Evolutionary conservation across 2,329 filamentous ascomycete genomes (phyloP).

Genomic region (Fusarium sulawesiense): DNA sequence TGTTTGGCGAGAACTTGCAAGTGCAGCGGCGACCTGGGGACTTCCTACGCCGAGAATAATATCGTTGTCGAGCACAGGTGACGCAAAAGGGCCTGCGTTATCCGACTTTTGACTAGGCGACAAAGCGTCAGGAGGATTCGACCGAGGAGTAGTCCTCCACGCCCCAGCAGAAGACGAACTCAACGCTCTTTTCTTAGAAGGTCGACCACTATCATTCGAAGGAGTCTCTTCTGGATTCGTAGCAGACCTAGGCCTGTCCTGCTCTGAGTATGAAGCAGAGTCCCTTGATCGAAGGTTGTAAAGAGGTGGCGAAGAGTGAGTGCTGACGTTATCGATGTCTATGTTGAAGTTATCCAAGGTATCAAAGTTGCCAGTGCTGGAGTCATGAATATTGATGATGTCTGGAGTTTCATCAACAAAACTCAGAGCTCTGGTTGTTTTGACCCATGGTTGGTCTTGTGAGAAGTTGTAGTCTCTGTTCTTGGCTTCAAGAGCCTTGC

Average conservation of each 20-base stretch:
- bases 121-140: conserved; percentile 15
- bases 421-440: conserved; percentile 42
- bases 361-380: conserved; percentile 28
- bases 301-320: conserved; percentile 22
- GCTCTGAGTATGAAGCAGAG: conserved; percentile 3
- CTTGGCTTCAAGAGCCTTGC: conserved; percentile 28
- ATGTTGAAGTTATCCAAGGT: conserved; percentile 16
- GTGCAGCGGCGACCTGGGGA: conserved; percentile 9
- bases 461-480: conserved; percentile 41
- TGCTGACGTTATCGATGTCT: conserved; percentile 13
- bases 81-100: conserved; percentile 16
- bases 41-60: conserved; percentile 15
- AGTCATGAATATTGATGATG: conserved; percentile 45
- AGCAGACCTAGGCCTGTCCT: conserved; percentile 3
- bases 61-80: conserved; percentile 11
- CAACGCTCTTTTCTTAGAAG: conserved; percentile 39
- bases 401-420: conserved; percentile 48
- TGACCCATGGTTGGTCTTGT: conserved; percentile 46
- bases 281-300: conserved; percentile 11
- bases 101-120: conserved; percentile 34
- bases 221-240: neutral
- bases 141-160: conserved; percentile 28
- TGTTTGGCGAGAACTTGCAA: conserved; percentile 20
- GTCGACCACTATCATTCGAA: conserved; percentile 16
- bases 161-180: conserved; percentile 33